Evolutionary conservation across 108 stramenopile species (phyloP).

Genomic region (Heterococcus sp.): DNA sequence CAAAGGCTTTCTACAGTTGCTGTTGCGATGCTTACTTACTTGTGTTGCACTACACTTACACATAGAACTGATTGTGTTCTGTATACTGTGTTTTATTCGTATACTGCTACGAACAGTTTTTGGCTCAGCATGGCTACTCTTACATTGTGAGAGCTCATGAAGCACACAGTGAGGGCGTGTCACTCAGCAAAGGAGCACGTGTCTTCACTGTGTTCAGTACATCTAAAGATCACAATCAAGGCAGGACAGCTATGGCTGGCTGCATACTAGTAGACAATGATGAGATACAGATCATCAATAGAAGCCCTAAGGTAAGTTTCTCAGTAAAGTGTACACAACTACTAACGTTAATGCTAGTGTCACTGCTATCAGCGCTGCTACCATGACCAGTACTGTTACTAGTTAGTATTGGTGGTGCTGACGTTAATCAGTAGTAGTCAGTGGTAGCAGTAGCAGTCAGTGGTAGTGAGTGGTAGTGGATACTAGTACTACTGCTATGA

Average conservation of each 20-base stretch:
- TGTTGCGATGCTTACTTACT: too few species aligned
- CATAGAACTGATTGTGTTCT: too few species aligned
- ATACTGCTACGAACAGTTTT: constrained; percentile 68
- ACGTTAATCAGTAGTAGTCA: too few species aligned
- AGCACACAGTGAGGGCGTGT: constrained; percentile 95
- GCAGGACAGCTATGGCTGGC: constrained; percentile 53
- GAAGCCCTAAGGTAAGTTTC: background rate
- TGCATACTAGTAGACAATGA: constrained; percentile 60
- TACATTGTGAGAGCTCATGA: constrained; percentile 98
- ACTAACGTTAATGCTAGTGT: background rate
- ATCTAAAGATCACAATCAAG: constrained; percentile 60
- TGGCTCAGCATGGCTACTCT: constrained; percentile 83
- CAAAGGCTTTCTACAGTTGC: too few species aligned
- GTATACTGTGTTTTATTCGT: too few species aligned
- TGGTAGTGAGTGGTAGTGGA: too few species aligned
- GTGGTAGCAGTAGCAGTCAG: too few species aligned
- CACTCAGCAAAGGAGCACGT: constrained; percentile 86
- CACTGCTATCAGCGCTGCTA: background rate
- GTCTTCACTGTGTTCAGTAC: constrained; percentile 85
- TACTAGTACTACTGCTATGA: too few species aligned
- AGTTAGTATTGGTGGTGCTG: too few species aligned
- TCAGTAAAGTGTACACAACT: background rate
- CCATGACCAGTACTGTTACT: background rate
- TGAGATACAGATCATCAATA: constrained; percentile 29
- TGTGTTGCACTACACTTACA: too few species aligned